These are phyloP conservation scores for Perkinsus marinus DNA, from an alignment of 169 alveolate species.

Conservation along the genomic window DNA sequence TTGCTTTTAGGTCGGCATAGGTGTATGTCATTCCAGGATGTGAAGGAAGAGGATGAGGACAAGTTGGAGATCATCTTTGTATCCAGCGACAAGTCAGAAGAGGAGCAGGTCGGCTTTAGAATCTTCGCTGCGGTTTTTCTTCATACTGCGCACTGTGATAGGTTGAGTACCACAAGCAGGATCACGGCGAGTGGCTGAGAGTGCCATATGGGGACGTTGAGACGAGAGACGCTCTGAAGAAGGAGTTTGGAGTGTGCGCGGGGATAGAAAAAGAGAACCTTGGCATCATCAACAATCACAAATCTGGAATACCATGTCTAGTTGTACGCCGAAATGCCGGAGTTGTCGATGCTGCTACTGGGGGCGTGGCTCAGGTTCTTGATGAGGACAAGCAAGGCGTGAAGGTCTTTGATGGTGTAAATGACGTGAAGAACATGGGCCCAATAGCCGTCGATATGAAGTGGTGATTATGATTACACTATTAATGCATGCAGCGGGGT, in stretches of 20 bases:
- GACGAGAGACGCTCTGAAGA: not conserved
- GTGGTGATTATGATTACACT: not conserved
- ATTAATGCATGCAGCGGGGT: not conserved
- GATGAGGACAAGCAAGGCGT: not conserved
- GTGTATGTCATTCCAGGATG: conserved; percentile 2
- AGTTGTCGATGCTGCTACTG: not conserved
- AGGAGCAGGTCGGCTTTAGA: not conserved
- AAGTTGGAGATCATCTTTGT: conserved; percentile 28
- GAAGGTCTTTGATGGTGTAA: not conserved
- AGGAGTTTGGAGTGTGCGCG: not conserved
- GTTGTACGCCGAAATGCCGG: not conserved
- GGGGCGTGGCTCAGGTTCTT: not conserved
- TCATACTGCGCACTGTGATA: too few relatives aligned
- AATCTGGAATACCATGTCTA: not conserved
- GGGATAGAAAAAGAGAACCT: not conserved
- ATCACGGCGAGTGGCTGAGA: not conserved
- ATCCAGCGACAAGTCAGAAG: conserved; percentile 37
- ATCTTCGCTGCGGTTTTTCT: too few relatives aligned
- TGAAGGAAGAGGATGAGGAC: conserved; percentile 4
- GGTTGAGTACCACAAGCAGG: not conserved
- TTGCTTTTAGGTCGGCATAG: too few relatives aligned
- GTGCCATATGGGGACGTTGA: not conserved
- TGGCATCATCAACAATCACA: not conserved
- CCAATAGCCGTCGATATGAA: not conserved
- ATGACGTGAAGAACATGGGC: not conserved